Base-by-base conservation (phyloP, 345 rosid genomes). In the Rhizophora mangle region DNA sequence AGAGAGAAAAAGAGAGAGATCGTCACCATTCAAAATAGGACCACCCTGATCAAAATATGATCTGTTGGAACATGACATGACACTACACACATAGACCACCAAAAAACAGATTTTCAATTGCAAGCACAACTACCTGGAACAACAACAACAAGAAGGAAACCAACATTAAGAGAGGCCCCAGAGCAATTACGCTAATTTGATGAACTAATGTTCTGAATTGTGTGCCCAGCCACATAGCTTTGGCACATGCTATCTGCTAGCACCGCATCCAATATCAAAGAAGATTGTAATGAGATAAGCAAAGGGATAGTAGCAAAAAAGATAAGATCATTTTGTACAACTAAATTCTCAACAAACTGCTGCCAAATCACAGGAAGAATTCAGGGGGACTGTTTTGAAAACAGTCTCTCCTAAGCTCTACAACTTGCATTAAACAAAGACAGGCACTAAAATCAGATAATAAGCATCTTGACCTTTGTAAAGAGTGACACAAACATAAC, bases 391-490 rank as follows among this genome's bases (percentile, higher is more conserved):
- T 6, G 16, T 8, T 20, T 61, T 5, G 21, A 20, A 54, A 54
- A 31, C 54, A 36, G 46, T 16, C 21, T 57, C 39, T 27, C 10
- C 39, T 20, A 27, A 57, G 62, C 31, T 63, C 57, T 69, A 78
- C 71, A 53, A 21, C 56, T 58, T 64, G 63, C 74, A 65, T 53
- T 26, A 70, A 74, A 70, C 84, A 65, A 72, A 65, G 55, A 51
- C 15, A 59, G 29, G 16, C 10, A 39, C 43, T 20, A 19, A 64
- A 47, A 37, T 71, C 63, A 74, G 63, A 62, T 29, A 68, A 47
- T 11, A 43, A 62, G 71, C 62, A 58, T 68, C 81, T 67, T 73
- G 74, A 76, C 76, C 80, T 69, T 71, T 75, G 81, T 78, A 78
- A 73, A 52, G 82, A 84, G 77, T 67, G 60, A 27, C 76, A 62